phyloP scores from a whole-genome alignment of 495 filamentous ascomycete species.

The Penicillium mononematosum region DNA sequence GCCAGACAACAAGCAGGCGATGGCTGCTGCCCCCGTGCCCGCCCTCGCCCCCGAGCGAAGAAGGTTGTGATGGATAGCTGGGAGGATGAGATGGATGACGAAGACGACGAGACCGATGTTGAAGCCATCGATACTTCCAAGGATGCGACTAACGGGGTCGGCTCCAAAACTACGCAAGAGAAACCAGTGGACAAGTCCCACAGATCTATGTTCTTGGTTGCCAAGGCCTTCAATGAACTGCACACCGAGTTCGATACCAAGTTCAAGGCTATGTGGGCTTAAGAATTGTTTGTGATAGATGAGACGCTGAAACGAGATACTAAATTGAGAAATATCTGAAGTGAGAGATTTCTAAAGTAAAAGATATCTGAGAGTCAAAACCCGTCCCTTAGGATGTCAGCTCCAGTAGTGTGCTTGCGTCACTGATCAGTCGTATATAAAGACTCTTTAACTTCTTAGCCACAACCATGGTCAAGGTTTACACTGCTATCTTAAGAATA shows the following conservation, averaged over 20 bases:
- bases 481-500: too few relatives aligned
- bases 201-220: constrained; percentile 43
- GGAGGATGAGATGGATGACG: constrained; percentile 3
- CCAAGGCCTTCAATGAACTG: constrained; percentile 53
- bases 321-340: background rate
- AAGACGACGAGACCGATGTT: background rate
- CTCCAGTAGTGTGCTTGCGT: background rate
- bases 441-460: background rate
- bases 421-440: background rate
- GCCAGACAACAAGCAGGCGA: background rate
- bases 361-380: background rate
- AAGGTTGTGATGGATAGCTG: constrained; percentile 1
- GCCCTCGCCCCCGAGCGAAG: background rate
- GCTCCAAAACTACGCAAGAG: background rate
- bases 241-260: constrained; percentile 62
- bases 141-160: background rate
- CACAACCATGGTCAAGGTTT: too few relatives aligned
- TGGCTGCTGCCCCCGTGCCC: background rate
- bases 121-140: background rate
- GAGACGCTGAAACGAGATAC: background rate
- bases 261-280: constrained; percentile 58
- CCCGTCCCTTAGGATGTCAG: background rate
- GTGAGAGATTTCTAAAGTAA: background rate
- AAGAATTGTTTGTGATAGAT: background rate
- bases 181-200: background rate